Conservation (phyloP, 768 basidiomycete species). For the Mycena maculata region DNA sequence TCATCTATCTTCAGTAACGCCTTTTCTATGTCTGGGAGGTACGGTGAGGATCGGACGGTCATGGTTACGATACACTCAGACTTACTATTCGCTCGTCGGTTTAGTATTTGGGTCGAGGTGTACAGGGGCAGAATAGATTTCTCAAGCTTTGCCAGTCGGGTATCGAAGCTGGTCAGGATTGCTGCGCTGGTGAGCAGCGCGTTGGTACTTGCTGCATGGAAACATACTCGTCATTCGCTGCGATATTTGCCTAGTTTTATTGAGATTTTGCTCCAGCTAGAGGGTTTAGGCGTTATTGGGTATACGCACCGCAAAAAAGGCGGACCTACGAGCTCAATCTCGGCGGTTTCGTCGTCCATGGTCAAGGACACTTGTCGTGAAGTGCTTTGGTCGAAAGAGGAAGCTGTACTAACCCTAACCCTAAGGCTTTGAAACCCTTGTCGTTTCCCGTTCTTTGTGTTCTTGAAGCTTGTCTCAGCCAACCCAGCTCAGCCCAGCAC, state of each 20-base stretch:
- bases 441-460: too few species aligned
- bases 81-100: slow-evolving; percentile 78
- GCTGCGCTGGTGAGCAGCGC: slow-evolving; percentile 60
- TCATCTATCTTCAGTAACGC: slow-evolving; percentile 84
- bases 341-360: slow-evolving; percentile 60
- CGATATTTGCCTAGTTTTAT: slow-evolving; percentile 87
- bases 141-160: slow-evolving; percentile 83
- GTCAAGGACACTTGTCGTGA: neutral
- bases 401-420: too few species aligned
- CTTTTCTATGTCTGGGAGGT: slow-evolving; percentile 77
- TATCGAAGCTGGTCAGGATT: slow-evolving; percentile 86
- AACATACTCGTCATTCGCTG: slow-evolving; percentile 85
- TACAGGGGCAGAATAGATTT: slow-evolving; percentile 90
- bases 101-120: slow-evolving; percentile 79
- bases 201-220: neutral
- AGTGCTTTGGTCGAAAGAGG: too few species aligned
- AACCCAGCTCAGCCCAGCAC: too few species aligned
- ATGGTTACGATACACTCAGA: slow-evolving; percentile 25
- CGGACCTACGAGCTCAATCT: slow-evolving; percentile 66
- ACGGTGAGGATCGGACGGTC: neutral
- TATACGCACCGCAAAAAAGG: neutral
- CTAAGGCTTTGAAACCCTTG: too few species aligned
- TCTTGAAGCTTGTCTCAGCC: too few species aligned
- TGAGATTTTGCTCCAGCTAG: slow-evolving; percentile 88
- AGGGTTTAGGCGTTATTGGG: neutral